Base-by-base conservation (phyloP, 768 basidiomycete genomes). In the Bullera alba region DNA sequence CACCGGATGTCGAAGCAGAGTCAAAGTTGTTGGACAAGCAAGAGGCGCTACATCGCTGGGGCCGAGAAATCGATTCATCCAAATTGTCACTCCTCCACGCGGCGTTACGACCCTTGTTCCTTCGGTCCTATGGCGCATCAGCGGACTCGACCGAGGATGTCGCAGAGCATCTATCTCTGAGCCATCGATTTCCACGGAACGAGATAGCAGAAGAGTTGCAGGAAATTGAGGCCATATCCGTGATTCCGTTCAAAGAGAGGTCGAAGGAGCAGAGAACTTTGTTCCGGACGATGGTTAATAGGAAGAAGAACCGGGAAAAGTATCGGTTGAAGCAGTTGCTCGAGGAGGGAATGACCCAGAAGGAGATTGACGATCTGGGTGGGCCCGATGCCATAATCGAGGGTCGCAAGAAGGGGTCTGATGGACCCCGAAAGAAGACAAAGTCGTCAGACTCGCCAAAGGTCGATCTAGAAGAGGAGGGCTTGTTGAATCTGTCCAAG, bases 281-380 rank as follows among this genome's bases (percentile, higher is more conserved):
- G 6, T 21, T 43, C 12, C 14, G 10, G 23, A 14, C 10, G 19
- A 6, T 43, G 6, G 5, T 43, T 6, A 25, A 19, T 12, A 6
- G 42, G 28, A 52, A 49, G 29, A 28, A 44, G 17, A 55, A 42
- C 23, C 44, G 60, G 29, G 48, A 48, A 17, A 54, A 46, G 27
- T 57, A 53, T 17, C 46, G 60, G 39, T 30, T 49, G 5, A 22
- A 42, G 36, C 54, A 50, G 38, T 46, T 61, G 27, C 8, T 55
- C 17, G 30, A 51, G 16, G 53, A 45, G 23, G 60, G 60, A 3
- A 50, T 55, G 51, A 61, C 47, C 15, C 42, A 37, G 35, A 51
- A 58, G 34, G 53, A 58, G 45, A 57, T 61, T 26, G 47, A 49
- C n/a, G n/a, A 32, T 17, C 41, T 35, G 14, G 60, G 60, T 27